Percentiles rank a stretch among this genome's conserved stretches.
phyloP scores from a whole-genome alignment of 345 rosid species.

The Heritiera fomes region DNA sequence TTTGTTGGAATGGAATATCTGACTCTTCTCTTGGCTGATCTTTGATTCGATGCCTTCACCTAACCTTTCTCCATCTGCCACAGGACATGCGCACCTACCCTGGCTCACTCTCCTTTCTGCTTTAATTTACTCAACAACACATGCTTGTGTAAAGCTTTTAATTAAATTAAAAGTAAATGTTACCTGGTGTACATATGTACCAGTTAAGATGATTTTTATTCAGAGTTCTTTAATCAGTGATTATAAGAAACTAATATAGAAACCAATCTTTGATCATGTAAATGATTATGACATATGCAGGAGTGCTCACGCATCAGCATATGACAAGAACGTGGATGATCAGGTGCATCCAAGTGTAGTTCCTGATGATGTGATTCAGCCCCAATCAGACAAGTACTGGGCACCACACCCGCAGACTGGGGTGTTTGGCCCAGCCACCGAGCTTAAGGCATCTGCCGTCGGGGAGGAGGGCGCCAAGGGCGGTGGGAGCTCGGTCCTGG shows the following conservation, averaged over 20 bases:
- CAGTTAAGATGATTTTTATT: too few species aligned
- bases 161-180: too few species aligned
- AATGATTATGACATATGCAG: slow-evolving; percentile 25
- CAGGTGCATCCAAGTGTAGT: slow-evolving; percentile 50
- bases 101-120: neutral
- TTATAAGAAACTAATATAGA: neutral
- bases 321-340: slow-evolving; percentile 88
- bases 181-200: too few species aligned
- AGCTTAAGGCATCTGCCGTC: slow-evolving; percentile 28
- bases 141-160: too few species aligned
- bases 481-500: slow-evolving; percentile 39
- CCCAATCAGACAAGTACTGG: slow-evolving; percentile 78
- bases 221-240: too few species aligned
- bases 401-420: slow-evolving; percentile 92
- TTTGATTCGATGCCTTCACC: neutral
- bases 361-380: slow-evolving; percentile 72
- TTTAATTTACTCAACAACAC: neutral
- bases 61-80: neutral
- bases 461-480: slow-evolving; percentile 14
- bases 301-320: slow-evolving; percentile 57
- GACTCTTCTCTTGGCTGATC: too few species aligned
- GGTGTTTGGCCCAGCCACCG: slow-evolving; percentile 79
- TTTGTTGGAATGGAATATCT: neutral
- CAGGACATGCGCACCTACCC: neutral
- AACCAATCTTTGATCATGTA: neutral